These are phyloP conservation scores for Saccharomycopsis javanensis DNA, from an alignment of 805 yeast species.

Conservation along the genomic window DNA sequence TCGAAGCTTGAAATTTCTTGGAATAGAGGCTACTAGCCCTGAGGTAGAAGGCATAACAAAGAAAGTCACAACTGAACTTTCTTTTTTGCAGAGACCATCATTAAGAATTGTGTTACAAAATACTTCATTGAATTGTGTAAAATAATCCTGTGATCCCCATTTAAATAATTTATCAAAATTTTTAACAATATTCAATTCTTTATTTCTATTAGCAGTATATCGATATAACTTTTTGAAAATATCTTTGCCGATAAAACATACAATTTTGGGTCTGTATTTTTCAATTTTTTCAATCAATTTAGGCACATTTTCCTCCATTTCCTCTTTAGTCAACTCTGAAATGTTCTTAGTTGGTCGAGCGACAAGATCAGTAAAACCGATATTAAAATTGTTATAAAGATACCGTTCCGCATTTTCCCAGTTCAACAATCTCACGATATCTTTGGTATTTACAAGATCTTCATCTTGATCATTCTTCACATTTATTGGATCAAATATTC, in stretches of 20 bases:
- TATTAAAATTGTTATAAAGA: slow-evolving; percentile 33
- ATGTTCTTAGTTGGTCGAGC: slow-evolving; percentile 53
- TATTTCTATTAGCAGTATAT: background rate
- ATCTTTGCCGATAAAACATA: slow-evolving; percentile 64
- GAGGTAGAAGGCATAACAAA: slow-evolving; percentile 14
- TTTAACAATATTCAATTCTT: background rate
- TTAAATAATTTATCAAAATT: slow-evolving; percentile 28
- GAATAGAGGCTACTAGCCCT: slow-evolving; percentile 15
- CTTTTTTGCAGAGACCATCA: background rate
- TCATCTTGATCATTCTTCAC: background rate
- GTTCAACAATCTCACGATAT: slow-evolving; percentile 22
- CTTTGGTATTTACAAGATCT: slow-evolving; percentile 3
- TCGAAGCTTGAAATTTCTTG: slow-evolving; percentile 5
- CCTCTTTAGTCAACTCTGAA: slow-evolving; percentile 40
- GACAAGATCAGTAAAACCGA: slow-evolving; percentile 69
- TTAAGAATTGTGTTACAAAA: background rate
- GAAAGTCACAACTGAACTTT: background rate
- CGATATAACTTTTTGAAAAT: slow-evolving; percentile 56
- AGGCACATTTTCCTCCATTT: slow-evolving; percentile 48
- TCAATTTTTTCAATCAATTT: slow-evolving; percentile 38
- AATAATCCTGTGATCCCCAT: slow-evolving; percentile 42
- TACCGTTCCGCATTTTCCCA: slow-evolving; percentile 32
- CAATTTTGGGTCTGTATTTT: slow-evolving; percentile 29
- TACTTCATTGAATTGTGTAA: background rate
- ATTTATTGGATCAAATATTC: slow-evolving; percentile 27